A percentile compares a stretch with the other conserved stretches of the same genome.
Evolutionary conservation across 106 monocot species (phyloP).

Genomic region (Dactylorhiza incarnata): DNA sequence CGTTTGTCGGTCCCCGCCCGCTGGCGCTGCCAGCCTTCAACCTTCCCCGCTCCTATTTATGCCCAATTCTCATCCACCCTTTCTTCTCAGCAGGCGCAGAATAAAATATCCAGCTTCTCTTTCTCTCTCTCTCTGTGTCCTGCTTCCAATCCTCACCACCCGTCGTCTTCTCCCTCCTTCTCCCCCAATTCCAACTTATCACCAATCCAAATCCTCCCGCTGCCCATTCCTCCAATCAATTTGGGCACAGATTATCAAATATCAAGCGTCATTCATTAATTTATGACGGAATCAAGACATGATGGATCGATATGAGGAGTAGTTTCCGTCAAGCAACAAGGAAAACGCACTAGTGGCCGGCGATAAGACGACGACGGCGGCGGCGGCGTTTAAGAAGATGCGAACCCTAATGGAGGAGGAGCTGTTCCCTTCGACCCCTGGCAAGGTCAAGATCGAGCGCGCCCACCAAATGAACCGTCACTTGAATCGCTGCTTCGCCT

Average conservation of each 20-base stretch:
- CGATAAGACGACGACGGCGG: neutral
- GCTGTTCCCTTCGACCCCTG: constrained; percentile 39
- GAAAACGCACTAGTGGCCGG: neutral
- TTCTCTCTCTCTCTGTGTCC: neutral
- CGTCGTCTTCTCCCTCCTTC: neutral
- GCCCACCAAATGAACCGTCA: constrained; percentile 25
- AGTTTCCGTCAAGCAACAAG: neutral
- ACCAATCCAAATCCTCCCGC: neutral
- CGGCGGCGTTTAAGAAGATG: constrained; percentile 12
- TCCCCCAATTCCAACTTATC: neutral
- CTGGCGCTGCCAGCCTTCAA: neutral
- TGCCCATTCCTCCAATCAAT: neutral
- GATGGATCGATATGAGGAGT: too few species aligned
- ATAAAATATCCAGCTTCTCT: neutral
- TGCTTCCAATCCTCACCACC: constrained; percentile 2
- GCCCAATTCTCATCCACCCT: neutral
- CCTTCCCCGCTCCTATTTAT: constrained; percentile 3
- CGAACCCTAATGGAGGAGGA: constrained; percentile 19
- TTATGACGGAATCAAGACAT: too few species aligned
- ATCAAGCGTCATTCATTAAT: neutral
- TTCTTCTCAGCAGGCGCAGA: constrained; percentile 8
- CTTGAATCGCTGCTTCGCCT: constrained; percentile 43
- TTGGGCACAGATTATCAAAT: neutral
- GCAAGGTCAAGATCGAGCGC: constrained; percentile 39
- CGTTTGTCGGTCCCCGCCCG: neutral